Evolutionary conservation across 2,329 filamentous ascomycete genomes (phyloP).

Genomic region (Ophiostoma ulmi): DNA sequence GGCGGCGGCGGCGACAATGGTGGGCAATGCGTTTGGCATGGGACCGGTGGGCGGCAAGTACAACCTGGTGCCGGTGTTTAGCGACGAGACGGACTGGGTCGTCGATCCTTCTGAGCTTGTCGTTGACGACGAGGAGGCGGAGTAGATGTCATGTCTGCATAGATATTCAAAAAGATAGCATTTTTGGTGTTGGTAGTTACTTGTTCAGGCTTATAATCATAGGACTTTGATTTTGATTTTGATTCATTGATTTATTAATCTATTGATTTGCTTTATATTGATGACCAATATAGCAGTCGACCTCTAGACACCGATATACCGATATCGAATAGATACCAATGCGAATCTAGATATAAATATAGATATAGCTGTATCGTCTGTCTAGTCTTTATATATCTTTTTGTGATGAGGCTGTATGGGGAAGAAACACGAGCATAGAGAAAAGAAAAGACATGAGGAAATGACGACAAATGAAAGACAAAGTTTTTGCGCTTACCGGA

Average conservation of each 20-base stretch:
- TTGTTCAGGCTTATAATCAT: no score
- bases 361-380: constrained; percentile 6
- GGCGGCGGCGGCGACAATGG: constrained; percentile 31
- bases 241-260: not conserved
- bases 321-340: no score
- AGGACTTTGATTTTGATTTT: not conserved
- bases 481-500: constrained; percentile 12
- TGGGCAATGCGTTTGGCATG: constrained; percentile 55
- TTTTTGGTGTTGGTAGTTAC: not conserved
- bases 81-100: constrained; percentile 54
- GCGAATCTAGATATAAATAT: not conserved
- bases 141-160: not conserved
- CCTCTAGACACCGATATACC: no score
- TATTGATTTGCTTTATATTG: not conserved
- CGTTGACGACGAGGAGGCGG: not conserved
- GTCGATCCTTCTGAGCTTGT: constrained; percentile 25
- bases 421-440: not conserved
- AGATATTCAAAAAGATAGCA: not conserved
- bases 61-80: constrained; percentile 54
- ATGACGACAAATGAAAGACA: constrained; percentile 11
- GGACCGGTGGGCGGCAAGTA: constrained; percentile 60
- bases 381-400: constrained; percentile 9
- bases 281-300: no score
- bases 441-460: not conserved
- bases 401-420: not conserved